These are phyloP conservation scores for Nemania sp. DNA, from an alignment of 2,329 filamentous ascomycete genomes.

Conservation along the genomic window DNA sequence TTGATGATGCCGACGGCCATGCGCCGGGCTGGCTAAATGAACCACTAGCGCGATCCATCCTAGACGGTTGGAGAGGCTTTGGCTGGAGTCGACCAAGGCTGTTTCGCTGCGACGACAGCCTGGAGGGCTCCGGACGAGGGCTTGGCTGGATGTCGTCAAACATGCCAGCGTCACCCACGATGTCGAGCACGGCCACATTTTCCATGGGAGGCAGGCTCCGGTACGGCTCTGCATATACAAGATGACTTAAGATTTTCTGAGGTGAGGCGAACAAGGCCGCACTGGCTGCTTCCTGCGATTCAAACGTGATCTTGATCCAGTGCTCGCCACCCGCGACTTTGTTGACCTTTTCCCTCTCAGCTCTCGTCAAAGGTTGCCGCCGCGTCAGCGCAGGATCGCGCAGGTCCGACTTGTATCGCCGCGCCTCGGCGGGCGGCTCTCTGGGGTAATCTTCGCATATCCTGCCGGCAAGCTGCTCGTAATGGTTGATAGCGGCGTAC, in stretches of 20 bases:
- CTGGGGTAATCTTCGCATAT: conserved; percentile 95
- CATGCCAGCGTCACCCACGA: conserved; percentile 47
- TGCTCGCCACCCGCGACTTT: conserved; percentile 81
- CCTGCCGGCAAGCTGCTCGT: conserved; percentile 80
- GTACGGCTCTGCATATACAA: conserved; percentile 74
- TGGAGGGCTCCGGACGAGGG: conserved; percentile 20
- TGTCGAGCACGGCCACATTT: conserved; percentile 66
- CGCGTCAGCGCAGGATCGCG: conserved; percentile 73
- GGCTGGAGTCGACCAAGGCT: conserved; percentile 37
- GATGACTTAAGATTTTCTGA: conserved; percentile 70
- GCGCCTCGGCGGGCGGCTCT: conserved; percentile 72
- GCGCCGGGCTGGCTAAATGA: conserved; percentile 41
- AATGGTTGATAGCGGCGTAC: conserved; percentile 89
- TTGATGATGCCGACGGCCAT: conserved; percentile 50
- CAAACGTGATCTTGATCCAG: conserved; percentile 90
- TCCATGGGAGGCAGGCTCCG: conserved; percentile 65
- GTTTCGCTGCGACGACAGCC: conserved; percentile 35
- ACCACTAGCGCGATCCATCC: conserved; percentile 22
- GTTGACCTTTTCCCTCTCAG: conserved; percentile 79
- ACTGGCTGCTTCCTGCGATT: conserved; percentile 72
- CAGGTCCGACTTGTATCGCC: conserved; percentile 74
- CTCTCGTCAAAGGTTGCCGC: conserved; percentile 66
- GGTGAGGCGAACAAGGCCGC: conserved; percentile 71
- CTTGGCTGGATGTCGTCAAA: conserved; percentile 35
- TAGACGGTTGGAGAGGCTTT: conserved; percentile 38